Evolutionary conservation across 1,284 basidiomycete genomes (phyloP), one percentile per base, ranked within the genome.

Genomic region (Meira miltonrushii): DNA sequence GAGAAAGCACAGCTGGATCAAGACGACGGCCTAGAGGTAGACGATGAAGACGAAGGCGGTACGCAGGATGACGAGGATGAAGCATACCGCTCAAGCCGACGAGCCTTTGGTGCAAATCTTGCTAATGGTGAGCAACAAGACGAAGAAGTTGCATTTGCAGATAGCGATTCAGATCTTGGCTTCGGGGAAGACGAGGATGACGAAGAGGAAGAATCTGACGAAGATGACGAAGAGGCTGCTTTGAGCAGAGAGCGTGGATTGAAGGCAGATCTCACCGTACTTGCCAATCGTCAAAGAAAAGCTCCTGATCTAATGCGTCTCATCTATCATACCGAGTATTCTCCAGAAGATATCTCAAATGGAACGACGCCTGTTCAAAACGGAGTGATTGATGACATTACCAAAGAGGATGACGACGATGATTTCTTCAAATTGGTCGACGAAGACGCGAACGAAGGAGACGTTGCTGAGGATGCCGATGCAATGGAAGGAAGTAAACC

Each of bases 201-300:
- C 10, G 67, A 66, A 1, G 51, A 57, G 25, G 58, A 40, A n/a
- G 57, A 62, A 25, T 61, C 79, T 17, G 44, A 37, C 17, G 61
- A 61, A 2, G 77, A 80, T 46, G 60, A 63, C 15, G 15, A 51
- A 10, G 80, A 79, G 9, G 80, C 79, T 3, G 89, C 89, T 0
- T 94, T 90, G 91, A 94, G 93, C 79, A 73, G 78, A n/a, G 83
- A 88, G 69, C 81, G 94, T 0, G 81, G 85, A 0, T 80, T 81
- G 15, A 83, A 84, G 56, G 90, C 90, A 0, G 80, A 82, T 12
- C 80, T 81, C 5, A 79, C 82, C 13, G 82, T 59, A 79, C 80
- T 61, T 7, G 67, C 64, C 41, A 76, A 78, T 62, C 54, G 60
- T 15, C 48, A 51, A 10, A 61, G 72, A 13, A 56, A 51, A 8